Conservation (phyloP, 1,284 basidiomycete species). For the Ceratobasidium sp. region DNA sequence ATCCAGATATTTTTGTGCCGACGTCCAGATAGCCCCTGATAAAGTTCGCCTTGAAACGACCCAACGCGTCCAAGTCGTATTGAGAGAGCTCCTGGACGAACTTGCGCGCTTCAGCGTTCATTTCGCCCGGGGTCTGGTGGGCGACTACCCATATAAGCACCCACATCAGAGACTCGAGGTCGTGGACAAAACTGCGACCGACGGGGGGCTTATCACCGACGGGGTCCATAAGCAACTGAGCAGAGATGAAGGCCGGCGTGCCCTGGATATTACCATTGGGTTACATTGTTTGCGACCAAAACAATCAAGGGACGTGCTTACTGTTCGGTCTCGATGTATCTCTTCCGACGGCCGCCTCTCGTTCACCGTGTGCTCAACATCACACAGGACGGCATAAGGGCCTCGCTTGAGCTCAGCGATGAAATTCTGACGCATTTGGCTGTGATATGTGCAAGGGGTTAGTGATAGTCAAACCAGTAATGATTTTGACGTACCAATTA, state of each 20-base stretch:
- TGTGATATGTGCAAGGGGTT: too few relatives aligned
- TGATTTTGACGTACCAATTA: too few relatives aligned
- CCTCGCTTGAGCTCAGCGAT: too few relatives aligned
- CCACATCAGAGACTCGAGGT: slow-evolving; percentile 7
- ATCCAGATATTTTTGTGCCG: neutral
- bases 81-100: neutral
- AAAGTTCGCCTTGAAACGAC: neutral
- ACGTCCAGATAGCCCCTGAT: neutral
- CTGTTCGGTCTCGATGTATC: neutral
- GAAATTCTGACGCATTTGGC: too few relatives aligned
- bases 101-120: neutral
- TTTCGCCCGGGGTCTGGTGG: neutral
- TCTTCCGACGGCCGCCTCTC: neutral
- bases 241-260: too few relatives aligned
- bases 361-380: too few relatives aligned
- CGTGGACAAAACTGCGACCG: neutral
- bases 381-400: too few relatives aligned
- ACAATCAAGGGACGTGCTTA: neutral
- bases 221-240: neutral
- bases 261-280: neutral
- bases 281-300: neutral
- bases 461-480: too few relatives aligned
- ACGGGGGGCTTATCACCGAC: neutral
- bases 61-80: neutral
- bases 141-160: neutral